Percentiles rank a stretch among this genome's conserved stretches.
Evolutionary conservation across 306 rosid genomes (phyloP).

Genomic region (Pyrus betulifolia): DNA sequence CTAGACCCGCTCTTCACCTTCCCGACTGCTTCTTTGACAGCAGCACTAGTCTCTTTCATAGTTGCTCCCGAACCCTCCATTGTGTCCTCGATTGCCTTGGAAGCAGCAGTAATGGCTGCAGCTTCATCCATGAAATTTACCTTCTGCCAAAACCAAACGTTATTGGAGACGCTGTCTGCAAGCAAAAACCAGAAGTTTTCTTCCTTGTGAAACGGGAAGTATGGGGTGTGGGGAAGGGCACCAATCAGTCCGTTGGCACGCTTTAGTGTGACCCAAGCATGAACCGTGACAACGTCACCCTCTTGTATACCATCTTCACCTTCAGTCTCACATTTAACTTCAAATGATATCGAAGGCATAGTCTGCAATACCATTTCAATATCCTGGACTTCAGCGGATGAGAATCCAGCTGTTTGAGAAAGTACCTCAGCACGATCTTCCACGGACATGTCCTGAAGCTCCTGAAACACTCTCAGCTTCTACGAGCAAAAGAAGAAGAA

Average conservation of each 20-base stretch:
- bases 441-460: slow-evolving; percentile 66
- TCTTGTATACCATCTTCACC: slow-evolving; percentile 96
- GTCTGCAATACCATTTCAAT: slow-evolving; percentile 69
- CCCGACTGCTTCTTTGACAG: slow-evolving; percentile 68
- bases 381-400: slow-evolving; percentile 65
- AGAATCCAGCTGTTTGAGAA: slow-evolving; percentile 66
- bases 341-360: slow-evolving; percentile 78
- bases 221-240: slow-evolving; percentile 91
- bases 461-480: slow-evolving; percentile 92
- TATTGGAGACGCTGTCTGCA: slow-evolving; percentile 67
- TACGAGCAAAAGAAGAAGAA: slow-evolving; percentile 28
- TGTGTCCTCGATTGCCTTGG: slow-evolving; percentile 85
- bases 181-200: slow-evolving; percentile 88
- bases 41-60: slow-evolving; percentile 64
- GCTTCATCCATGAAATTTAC: slow-evolving; percentile 90
- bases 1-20: slow-evolving; percentile 82
- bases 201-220: slow-evolving; percentile 86
- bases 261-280: slow-evolving; percentile 71
- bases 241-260: slow-evolving; percentile 68
- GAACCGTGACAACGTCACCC: slow-evolving; percentile 81
- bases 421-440: slow-evolving; percentile 83
- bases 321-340: slow-evolving; percentile 78
- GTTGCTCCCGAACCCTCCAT: slow-evolving; percentile 87
- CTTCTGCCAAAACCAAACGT: slow-evolving; percentile 92
- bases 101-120: slow-evolving; percentile 74